Conservation (phyloP, 2,329 filamentous ascomycete species). For the Rhynchosporium agropyri region DNA sequence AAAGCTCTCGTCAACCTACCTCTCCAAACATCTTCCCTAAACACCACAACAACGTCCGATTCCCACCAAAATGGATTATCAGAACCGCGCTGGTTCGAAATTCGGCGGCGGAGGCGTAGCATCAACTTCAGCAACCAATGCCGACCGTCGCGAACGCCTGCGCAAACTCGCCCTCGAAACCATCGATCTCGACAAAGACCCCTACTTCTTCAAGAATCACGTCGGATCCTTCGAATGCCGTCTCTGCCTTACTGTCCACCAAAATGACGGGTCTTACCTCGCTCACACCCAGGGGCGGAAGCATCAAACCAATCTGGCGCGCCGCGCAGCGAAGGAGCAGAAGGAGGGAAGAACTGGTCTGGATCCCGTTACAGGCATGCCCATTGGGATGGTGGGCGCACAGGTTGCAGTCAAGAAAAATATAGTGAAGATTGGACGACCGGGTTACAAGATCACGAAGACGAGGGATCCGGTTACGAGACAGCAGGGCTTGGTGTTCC, state of each 20-base stretch:
- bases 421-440: slow-evolving; percentile 90
- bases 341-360: slow-evolving; percentile 75
- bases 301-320: slow-evolving; percentile 96
- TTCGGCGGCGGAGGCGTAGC: slow-evolving; percentile 97
- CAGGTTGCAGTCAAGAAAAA: slow-evolving; percentile 70
- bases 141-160: slow-evolving; percentile 93
- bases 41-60: slow-evolving; percentile 3
- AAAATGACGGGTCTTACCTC: slow-evolving; percentile 98
- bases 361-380: slow-evolving; percentile 68
- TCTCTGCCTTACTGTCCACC: slow-evolving; percentile 94
- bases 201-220: slow-evolving; percentile 99
- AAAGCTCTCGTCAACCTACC: not conserved
- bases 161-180: slow-evolving; percentile 98
- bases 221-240: slow-evolving; percentile 97
- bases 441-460: slow-evolving; percentile 98
- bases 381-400: slow-evolving; percentile 73
- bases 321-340: slow-evolving; percentile 92
- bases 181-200: slow-evolving; percentile 98
- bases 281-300: slow-evolving; percentile 98
- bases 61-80: slow-evolving; percentile 61
- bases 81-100: slow-evolving; percentile 96
- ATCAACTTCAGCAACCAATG: slow-evolving; percentile 89
- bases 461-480: slow-evolving; percentile 84
- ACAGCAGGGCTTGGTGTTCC: slow-evolving; percentile 91
- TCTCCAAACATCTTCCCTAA: slow-evolving; percentile 9